phyloP scores from a whole-genome alignment of 2,329 filamentous ascomycete genomes.

The Lasiodiplodia sp. region DNA sequence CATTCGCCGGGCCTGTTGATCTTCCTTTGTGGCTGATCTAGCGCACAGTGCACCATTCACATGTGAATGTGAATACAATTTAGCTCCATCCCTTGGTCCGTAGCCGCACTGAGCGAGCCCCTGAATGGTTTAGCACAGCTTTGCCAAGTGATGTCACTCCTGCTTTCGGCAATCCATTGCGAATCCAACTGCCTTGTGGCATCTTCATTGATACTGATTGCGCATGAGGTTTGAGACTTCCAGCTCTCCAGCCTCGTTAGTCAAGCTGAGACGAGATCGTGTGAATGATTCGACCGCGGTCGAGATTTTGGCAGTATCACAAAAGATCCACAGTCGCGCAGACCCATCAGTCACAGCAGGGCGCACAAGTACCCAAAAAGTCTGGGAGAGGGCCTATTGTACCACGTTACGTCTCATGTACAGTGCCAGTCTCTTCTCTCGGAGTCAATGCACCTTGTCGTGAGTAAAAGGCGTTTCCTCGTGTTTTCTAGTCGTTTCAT shows the following conservation, averaged over 20 bases:
- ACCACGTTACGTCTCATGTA: background rate
- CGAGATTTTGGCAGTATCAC: background rate
- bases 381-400: background rate
- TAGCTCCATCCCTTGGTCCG: background rate
- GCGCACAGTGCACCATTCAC: background rate
- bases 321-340: conserved; percentile 5
- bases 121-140: background rate
- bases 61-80: background rate
- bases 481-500: background rate
- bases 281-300: background rate
- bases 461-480: background rate
- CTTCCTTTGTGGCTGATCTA: background rate
- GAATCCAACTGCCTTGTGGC: background rate
- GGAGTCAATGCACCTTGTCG: background rate
- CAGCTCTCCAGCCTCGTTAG: background rate
- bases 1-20: background rate
- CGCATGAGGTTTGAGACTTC: background rate
- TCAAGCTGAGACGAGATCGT: background rate
- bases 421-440: background rate
- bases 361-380: background rate
- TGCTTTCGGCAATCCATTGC: background rate
- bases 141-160: background rate
- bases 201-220: background rate
- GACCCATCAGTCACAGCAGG: background rate
- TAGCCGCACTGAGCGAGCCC: background rate